Conservation (phyloP, 2,329 filamentous ascomycete species). For the Curvularia lunata region DNA sequence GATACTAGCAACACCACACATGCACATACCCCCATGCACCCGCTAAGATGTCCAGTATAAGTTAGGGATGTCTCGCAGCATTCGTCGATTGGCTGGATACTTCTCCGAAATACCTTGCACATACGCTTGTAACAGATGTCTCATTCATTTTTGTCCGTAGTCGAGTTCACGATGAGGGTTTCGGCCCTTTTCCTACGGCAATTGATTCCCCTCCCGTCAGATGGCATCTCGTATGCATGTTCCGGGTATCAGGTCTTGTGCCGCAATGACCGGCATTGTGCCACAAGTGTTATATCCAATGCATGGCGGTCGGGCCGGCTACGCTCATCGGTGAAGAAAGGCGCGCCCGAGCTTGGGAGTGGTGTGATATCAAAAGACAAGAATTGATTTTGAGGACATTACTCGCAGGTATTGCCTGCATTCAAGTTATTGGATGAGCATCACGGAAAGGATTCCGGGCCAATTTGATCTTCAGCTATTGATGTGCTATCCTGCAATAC, state of each 20-base stretch:
- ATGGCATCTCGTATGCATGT: background rate
- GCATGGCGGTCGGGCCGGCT: slow-evolving; percentile 6
- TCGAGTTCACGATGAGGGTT: background rate
- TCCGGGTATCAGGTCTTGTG: background rate
- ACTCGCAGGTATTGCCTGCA: background rate
- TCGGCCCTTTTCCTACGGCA: background rate
- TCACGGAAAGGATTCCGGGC: background rate
- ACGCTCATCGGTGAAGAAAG: slow-evolving; percentile 4
- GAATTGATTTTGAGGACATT: background rate
- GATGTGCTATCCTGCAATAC: background rate
- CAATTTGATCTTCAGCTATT: background rate
- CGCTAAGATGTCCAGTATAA: background rate
- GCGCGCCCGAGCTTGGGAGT: background rate
- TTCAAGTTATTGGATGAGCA: background rate
- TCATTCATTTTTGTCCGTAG: background rate
- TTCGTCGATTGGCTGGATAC: slow-evolving; percentile 1
- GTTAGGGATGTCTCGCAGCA: background rate
- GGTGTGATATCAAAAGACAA: background rate
- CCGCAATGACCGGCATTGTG: background rate
- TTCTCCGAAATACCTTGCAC: background rate
- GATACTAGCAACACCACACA: background rate
- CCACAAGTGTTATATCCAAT: background rate
- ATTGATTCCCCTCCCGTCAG: background rate
- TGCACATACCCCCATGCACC: background rate
- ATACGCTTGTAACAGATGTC: background rate